These are phyloP conservation scores for Carnegiea gigantea DNA, from an alignment of 179 eudicot species.

Conservation along the genomic window DNA sequence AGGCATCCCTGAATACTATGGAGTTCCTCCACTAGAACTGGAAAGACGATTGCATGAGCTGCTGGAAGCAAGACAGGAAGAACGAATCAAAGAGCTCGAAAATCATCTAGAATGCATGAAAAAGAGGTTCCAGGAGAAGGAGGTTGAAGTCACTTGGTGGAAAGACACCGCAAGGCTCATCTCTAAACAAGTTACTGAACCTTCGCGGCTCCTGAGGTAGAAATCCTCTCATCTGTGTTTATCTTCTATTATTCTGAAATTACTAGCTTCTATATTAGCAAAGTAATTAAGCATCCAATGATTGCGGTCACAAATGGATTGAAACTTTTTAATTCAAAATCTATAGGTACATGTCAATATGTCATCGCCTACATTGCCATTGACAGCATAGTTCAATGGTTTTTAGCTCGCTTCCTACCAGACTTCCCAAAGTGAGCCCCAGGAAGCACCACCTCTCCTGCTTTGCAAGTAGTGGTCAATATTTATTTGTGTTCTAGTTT, in stretches of 20 bases:
- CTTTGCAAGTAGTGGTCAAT: too few species aligned
- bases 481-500: too few species aligned
- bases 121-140: constrained; percentile 49
- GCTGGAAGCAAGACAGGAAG: constrained; percentile 55
- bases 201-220: constrained; percentile 32
- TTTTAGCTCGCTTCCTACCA: too few species aligned
- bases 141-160: constrained; percentile 64
- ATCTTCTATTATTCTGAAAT: neutral
- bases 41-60: constrained; percentile 70
- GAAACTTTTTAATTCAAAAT: neutral
- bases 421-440: too few species aligned
- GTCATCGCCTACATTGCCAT: too few species aligned
- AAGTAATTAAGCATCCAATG: neutral
- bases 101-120: constrained; percentile 45
- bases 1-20: constrained; percentile 30
- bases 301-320: neutral
- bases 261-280: neutral
- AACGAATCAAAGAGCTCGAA: constrained; percentile 67
- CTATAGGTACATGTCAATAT: neutral
- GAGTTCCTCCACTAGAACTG: constrained; percentile 62
- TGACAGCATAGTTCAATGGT: too few species aligned
- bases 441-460: too few species aligned
- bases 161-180: constrained; percentile 55
- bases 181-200: constrained; percentile 51
- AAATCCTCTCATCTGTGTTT: neutral